phyloP scores from a whole-genome alignment of 768 basidiomycete species.

The Tylopilus intermedius region DNA sequence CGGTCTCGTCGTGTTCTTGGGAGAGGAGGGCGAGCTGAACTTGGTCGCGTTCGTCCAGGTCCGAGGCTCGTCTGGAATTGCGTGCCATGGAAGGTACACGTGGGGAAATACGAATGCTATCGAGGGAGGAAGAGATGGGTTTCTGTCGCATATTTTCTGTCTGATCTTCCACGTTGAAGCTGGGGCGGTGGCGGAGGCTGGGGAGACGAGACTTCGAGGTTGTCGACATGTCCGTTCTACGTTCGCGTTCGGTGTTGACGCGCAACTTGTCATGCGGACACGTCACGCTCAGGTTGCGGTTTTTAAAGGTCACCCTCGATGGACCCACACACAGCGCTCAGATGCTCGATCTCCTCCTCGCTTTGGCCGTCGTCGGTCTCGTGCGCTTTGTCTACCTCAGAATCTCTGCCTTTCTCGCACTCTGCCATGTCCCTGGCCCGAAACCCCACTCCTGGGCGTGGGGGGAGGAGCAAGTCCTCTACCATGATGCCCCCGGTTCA shows the following conservation, averaged over 20 bases:
- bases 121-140: conserved; percentile 54
- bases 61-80: conserved; percentile 29
- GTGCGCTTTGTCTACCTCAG: conserved; percentile 33
- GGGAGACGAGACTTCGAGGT: conserved; percentile 24
- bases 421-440: conserved; percentile 52
- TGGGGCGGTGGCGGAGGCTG: conserved; percentile 28
- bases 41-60: conserved; percentile 40
- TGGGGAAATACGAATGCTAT: conserved; percentile 55
- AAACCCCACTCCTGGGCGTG: conserved; percentile 45
- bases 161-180: conserved; percentile 36
- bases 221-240: conserved; percentile 21
- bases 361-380: conserved; percentile 27
- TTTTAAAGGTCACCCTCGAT: background rate
- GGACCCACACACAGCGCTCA: background rate
- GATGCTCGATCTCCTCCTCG: conserved; percentile 15
- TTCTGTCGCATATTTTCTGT: conserved; percentile 34
- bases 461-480: conserved; percentile 60
- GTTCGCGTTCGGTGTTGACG: conserved; percentile 6
- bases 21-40: conserved; percentile 57
- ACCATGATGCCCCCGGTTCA: conserved; percentile 45
- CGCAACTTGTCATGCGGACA: conserved; percentile 7
- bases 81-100: conserved; percentile 42
- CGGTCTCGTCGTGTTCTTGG: conserved; percentile 39
- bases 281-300: conserved; percentile 7
- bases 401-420: conserved; percentile 28